These are phyloP conservation scores for Pterula multifida DNA, from an alignment of 1,284 basidiomycete genomes.

Conservation along the genomic window DNA sequence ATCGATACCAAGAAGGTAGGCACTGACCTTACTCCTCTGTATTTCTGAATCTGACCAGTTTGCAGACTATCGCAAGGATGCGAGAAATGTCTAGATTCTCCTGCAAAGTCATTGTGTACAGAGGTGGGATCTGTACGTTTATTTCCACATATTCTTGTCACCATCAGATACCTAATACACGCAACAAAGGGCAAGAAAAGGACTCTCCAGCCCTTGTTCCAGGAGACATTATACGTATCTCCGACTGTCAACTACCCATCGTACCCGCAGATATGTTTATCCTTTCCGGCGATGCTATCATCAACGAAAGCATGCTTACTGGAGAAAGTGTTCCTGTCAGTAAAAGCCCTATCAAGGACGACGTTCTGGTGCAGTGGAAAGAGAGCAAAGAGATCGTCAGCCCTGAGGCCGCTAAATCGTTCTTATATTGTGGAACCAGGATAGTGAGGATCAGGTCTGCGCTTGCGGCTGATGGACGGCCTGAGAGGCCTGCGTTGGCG, in stretches of 20 bases:
- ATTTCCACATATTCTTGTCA: constrained; percentile 6
- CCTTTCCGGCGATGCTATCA: constrained; percentile 91
- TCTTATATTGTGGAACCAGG: constrained; percentile 87
- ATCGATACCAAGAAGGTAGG: constrained; percentile 84
- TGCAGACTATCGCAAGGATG: constrained; percentile 86
- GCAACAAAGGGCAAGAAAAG: constrained; percentile 49
- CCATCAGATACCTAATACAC: constrained; percentile 5
- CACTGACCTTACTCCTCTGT: constrained; percentile 2
- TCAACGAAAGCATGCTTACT: constrained; percentile 98
- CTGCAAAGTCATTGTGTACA: constrained; percentile 68
- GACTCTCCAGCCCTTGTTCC: constrained; percentile 82
- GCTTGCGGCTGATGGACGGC: constrained; percentile 32
- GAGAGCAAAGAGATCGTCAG: constrained; percentile 40
- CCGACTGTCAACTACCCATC: constrained; percentile 41
- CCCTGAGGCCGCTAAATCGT: constrained; percentile 68
- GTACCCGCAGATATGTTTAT: constrained; percentile 91
- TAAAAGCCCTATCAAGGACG: constrained; percentile 70
- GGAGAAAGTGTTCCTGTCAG: constrained; percentile 93
- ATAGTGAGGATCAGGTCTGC: constrained; percentile 80
- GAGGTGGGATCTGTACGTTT: constrained; percentile 62
- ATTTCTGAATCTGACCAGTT: constrained; percentile 6
- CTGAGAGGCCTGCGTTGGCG: constrained; percentile 63
- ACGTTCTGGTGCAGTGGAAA: constrained; percentile 58
- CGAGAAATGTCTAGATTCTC: constrained; percentile 92
- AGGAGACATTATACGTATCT: constrained; percentile 88